A percentile compares a stretch with the other conserved stretches of the same genome.
Evolutionary conservation across 352 stramenopile species (phyloP).

Genomic region (Globisporangium iwayamae): DNA sequence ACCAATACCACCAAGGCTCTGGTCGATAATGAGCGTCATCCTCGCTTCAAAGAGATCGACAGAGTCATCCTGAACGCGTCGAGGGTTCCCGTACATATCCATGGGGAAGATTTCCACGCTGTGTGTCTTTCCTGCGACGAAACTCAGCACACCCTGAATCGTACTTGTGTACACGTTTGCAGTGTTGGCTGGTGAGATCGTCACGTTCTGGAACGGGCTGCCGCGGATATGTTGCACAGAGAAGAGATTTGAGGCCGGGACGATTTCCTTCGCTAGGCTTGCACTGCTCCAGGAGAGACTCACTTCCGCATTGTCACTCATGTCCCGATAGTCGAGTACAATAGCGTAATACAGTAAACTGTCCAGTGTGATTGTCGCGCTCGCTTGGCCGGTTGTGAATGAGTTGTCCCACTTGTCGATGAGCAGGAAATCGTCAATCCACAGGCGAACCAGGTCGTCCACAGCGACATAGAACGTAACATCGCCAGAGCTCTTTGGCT

Average conservation of each 20-base stretch:
- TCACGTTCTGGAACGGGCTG: constrained; percentile 48
- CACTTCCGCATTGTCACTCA: constrained; percentile 35
- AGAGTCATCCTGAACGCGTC: constrained; percentile 14
- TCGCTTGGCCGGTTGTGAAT: constrained; percentile 9
- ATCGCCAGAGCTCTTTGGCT: constrained; percentile 31
- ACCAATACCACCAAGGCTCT: constrained; percentile 45
- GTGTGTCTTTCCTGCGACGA: constrained; percentile 31
- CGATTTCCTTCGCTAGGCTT: constrained; percentile 32
- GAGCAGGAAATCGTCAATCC: constrained; percentile 55
- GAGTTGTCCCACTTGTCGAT: constrained; percentile 56
- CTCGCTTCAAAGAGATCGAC: constrained; percentile 33
- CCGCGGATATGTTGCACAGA: constrained; percentile 43
- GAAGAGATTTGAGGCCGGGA: constrained; percentile 41
- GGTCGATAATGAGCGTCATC: constrained; percentile 35
- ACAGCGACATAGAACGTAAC: constrained; percentile 44
- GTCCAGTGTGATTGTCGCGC: constrained; percentile 27
- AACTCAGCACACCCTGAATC: constrained; percentile 25
- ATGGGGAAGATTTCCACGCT: constrained; percentile 37
- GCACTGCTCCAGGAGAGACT: constrained; percentile 44
- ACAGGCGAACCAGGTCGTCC: constrained; percentile 59
- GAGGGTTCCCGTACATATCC: constrained; percentile 45
- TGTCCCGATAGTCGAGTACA: constrained; percentile 59
- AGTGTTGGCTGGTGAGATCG: constrained; percentile 27
- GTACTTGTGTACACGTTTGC: constrained; percentile 24
- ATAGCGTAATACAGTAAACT: constrained; percentile 39